Evolutionary conservation across 352 stramenopile genomes (phyloP), one percentile per base, ranked within the genome.

Genomic region (Phytophthora gonapodyides): DNA sequence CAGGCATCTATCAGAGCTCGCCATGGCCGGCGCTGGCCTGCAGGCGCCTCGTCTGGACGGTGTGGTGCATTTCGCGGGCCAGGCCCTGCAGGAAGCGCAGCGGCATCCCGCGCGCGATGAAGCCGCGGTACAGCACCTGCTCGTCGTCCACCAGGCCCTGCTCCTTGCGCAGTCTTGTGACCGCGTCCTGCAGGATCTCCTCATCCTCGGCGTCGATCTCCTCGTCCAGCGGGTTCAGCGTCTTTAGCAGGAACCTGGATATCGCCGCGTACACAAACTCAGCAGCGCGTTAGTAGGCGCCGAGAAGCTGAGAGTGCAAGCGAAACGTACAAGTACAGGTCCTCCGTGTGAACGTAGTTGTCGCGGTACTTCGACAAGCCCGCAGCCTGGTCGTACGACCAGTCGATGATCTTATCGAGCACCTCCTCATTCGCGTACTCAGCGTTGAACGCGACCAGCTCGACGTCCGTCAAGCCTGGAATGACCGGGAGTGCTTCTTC

Each of bases 371-470:
- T 50, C 6, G 71, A 80, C 16, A 73, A 55, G 27, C 40, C 45
- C 6, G 70, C 77, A 12, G 80, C 69, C 55, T 71, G 66, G 52
- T 80, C 69, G 61, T 91, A 91, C 11, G 81, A 76, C 79, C 79
- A 91, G 36, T 88, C 79, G 17, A 91, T 70, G 27, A 91, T 73
- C 16, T 67, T 63, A 31, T 75, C 64, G 15, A 91, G 71, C 16
- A 84, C 63, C 30, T 67, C 48, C 36, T 68, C 72, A 30, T 91
- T 73, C 4, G 81, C 79, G 35, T 71, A 82, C 17, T 85, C 76
- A 33, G 80, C 63, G 47, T 83, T 80, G 57, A 91, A 91, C 11
- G 79, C 77, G 15, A 75, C 52, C 42, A 91, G 49, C 17, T 88
- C 76, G 44, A 84, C 49, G 4, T 76, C 67, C 3, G 63, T 70